Evolutionary conservation across 345 rosid species (phyloP).

Genomic region (Sonneratia alba): DNA sequence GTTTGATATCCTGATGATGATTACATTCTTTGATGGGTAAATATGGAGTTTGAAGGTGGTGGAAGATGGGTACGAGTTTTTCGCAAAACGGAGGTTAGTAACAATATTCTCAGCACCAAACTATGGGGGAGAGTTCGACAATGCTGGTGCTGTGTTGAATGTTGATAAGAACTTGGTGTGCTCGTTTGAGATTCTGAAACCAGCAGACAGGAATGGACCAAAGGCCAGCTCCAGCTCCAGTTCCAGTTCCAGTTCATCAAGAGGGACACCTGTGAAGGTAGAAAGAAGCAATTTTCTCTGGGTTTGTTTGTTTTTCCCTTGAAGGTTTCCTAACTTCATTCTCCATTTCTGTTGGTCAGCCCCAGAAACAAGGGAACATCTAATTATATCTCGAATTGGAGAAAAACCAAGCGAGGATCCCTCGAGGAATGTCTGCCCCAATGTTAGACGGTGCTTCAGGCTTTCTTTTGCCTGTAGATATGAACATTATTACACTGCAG

Average conservation of each 20-base stretch:
- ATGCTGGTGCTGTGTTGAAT: slow-evolving; percentile 81
- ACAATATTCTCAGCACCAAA: slow-evolving; percentile 97
- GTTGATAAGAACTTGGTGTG: slow-evolving; percentile 72
- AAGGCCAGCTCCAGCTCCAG: slow-evolving; percentile 13
- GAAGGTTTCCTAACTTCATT: background rate
- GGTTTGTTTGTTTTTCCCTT: background rate
- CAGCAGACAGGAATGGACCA: slow-evolving; percentile 34
- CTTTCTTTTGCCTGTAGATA: background rate
- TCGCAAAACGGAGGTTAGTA: slow-evolving; percentile 75
- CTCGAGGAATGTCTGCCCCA: too few relatives aligned
- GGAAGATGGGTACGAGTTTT: slow-evolving; percentile 97
- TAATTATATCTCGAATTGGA: background rate
- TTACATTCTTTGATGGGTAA: background rate
- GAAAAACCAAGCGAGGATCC: background rate
- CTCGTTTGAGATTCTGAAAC: slow-evolving; percentile 92
- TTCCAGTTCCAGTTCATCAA: slow-evolving; percentile 21
- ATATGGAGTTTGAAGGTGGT: slow-evolving; percentile 51
- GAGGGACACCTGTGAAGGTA: slow-evolving; percentile 56
- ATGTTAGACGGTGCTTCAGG: too few relatives aligned
- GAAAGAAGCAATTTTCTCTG: background rate
- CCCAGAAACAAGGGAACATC: background rate
- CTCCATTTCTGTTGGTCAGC: background rate
- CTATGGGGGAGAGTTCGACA: slow-evolving; percentile 98
- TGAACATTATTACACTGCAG: background rate
- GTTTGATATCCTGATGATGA: background rate